Evolutionary conservation across 768 basidiomycete genomes (phyloP).

Genomic region (Lactifluus subvellereus): DNA sequence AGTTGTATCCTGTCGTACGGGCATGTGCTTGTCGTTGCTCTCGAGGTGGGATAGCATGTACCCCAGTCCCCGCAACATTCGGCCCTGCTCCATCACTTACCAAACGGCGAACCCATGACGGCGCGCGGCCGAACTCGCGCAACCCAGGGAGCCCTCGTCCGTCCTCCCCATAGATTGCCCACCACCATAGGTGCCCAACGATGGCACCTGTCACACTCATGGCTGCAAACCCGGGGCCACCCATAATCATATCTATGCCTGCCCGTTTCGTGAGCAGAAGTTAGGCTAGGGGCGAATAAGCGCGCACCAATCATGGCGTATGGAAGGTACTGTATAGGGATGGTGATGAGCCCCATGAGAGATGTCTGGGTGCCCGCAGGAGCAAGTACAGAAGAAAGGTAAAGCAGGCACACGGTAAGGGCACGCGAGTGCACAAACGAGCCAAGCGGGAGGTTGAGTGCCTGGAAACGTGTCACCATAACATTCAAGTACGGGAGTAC

Average conservation of each 20-base stretch:
- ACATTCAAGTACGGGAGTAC: not conserved
- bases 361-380: constrained; percentile 64
- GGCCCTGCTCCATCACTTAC: constrained; percentile 32
- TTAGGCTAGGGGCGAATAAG: not conserved
- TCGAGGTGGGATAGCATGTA: constrained; percentile 56
- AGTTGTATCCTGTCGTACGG: constrained; percentile 36
- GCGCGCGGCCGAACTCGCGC: constrained; percentile 37
- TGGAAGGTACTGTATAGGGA: constrained; percentile 70
- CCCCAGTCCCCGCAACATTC: constrained; percentile 37
- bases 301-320: constrained; percentile 54
- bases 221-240: constrained; percentile 51
- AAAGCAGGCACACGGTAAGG: constrained; percentile 60
- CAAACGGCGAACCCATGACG: constrained; percentile 22
- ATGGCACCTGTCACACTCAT: constrained; percentile 61
- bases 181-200: constrained; percentile 81
- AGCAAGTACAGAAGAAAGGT: constrained; percentile 61
- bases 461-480: constrained; percentile 28
- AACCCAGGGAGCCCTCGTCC: constrained; percentile 57
- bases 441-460: constrained; percentile 55
- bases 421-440: constrained; percentile 55
- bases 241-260: constrained; percentile 59
- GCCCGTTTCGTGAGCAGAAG: not conserved
- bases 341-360: constrained; percentile 69
- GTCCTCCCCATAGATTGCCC: constrained; percentile 49
- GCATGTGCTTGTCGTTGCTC: constrained; percentile 26